Evolutionary conservation across 164 flowering plant genomes (phyloP), one percentile per base, ranked within the genome.

Genomic region (Vitis labrusca): DNA sequence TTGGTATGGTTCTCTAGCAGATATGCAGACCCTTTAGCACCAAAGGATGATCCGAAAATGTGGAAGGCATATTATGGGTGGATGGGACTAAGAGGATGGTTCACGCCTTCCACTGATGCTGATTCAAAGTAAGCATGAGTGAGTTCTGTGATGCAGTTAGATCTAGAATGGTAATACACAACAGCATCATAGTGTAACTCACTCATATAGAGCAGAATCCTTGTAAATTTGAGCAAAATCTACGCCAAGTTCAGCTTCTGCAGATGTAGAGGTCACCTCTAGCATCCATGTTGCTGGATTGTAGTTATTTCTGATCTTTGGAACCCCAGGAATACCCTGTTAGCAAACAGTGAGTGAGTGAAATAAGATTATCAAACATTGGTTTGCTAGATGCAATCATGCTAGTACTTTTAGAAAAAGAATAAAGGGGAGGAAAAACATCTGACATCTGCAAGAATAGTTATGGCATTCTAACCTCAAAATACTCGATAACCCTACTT

Each of bases 281-380:
- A 91, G 17, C 90, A 89, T 89, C 97, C 97, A 91, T 59, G 97
- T 89, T 37, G 97, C 90, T 16, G 97, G 94, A 69, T 91, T 91
- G 66, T 83, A 85, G 49, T 86, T 87, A 63, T 75, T 72, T 80
- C 50, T 85, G 17, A 89, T 91, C 81, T 74, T 86, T 49, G 89
- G 87, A n/a, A 89, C 87, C 9, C 92, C 92, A 50, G 86, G 67
- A 17, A 89, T 77, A 30, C 74, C 70, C 97, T 91, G 75, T 59
- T 23, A 61, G 11, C 53, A 16, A 27, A 13, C 44, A 47, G 16
- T 15, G 19, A 23, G 16, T 32, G 9, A 48, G n/a, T n/a, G 16
- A 62, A 56, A 63, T 47, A 3, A 37, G 50, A 61, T 63, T 23
- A 23, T 23, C 27, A 23, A 23, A 23, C 27, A 23, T 23, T 23